Evolutionary conservation across 2,329 filamentous ascomycete genomes (phyloP), one percentile per base, ranked within the genome.

Genomic region (Blastomyces emzantsi): DNA sequence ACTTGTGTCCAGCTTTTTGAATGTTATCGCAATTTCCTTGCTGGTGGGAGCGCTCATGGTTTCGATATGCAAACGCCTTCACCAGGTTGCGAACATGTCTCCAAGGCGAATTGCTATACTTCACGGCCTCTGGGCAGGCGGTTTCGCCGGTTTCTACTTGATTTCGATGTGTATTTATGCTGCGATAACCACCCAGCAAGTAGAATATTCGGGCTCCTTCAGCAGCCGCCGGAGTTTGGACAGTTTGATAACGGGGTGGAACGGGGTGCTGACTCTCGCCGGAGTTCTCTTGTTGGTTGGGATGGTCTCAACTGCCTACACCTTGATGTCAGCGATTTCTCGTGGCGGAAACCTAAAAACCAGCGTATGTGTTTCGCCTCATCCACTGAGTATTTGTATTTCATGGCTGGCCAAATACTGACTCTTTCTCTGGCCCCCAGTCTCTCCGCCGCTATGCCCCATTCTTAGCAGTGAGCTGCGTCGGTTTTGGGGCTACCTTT

Each of bases 221-320:
- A 22, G 41, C 33, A 19, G 19, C 30, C 4, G 43, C 4, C 3
- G 8, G 39, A 8, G 3, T 5, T 28, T 25, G 17, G 17, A 8
- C 3, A 8, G 58, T 41, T 60, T 51, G 25, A 2, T 19, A n/a
- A 15, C 1, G 15, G 58, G 13, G 17, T 36, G 41, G 43, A 60
- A 49, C 19, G 58, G 58, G 2, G 19, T 60, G 15, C 13, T 60
- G 43, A 60, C 19, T 7, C 11, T 49, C 8, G 28, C 41, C 4
- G 28, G 41, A 3, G 58, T 49, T 33, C 2, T 60, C 3, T 33
- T 49, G 8, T n/a, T 60, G 25, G 25, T 33, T 17, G 58, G 43
- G 17, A 60, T 60, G 58, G n/a, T 51, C 28, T 60, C 43, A 30
- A 49, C 58, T 36, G 43, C 43, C 15, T 13, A 49, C 58, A 60